Evolutionary conservation across 163 green algal genomes (phyloP).

Genomic region (Scenedesmus sp.): DNA sequence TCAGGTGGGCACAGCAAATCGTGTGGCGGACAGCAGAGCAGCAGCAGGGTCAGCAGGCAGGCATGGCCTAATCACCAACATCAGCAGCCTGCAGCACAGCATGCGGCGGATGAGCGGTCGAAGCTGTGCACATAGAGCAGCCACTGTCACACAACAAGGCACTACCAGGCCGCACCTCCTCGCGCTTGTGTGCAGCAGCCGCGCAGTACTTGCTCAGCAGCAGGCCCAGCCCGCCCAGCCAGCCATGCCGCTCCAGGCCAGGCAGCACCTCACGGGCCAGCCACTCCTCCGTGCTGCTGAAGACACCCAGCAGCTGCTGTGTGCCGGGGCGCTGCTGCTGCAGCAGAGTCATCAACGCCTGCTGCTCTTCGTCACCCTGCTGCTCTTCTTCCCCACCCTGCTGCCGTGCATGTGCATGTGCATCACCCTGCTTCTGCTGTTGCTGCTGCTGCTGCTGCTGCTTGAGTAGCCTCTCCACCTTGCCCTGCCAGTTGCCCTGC

Average conservation of each 20-base stretch:
- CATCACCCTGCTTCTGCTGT: neutral
- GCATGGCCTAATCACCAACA: too few relatives aligned
- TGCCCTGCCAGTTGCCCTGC: neutral
- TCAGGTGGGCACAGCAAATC: too few relatives aligned
- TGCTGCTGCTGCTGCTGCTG: conserved; percentile 2
- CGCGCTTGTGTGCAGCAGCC: neutral
- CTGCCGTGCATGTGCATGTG: neutral
- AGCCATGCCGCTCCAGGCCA: neutral
- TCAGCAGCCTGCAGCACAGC: neutral
- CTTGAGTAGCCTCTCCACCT: neutral
- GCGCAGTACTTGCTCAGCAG: conserved; percentile 42
- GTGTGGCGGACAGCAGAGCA: too few relatives aligned
- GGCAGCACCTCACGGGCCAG: conserved; percentile 22
- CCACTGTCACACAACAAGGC: neutral
- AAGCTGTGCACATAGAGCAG: too few relatives aligned
- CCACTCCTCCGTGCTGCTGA: neutral
- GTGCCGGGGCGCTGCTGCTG: neutral
- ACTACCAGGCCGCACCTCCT: conserved; percentile 10
- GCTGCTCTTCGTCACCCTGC: conserved; percentile 9
- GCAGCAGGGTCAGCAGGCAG: too few relatives aligned
- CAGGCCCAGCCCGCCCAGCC: conserved; percentile 9
- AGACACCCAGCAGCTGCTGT: neutral
- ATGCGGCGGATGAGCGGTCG: too few relatives aligned
- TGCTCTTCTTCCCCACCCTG: neutral
- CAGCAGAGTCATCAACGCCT: neutral